Percentiles rank a stretch among this genome's conserved stretches.
phyloP scores from a whole-genome alignment of 352 stramenopile species.

The Phytophthora citrophthora region DNA sequence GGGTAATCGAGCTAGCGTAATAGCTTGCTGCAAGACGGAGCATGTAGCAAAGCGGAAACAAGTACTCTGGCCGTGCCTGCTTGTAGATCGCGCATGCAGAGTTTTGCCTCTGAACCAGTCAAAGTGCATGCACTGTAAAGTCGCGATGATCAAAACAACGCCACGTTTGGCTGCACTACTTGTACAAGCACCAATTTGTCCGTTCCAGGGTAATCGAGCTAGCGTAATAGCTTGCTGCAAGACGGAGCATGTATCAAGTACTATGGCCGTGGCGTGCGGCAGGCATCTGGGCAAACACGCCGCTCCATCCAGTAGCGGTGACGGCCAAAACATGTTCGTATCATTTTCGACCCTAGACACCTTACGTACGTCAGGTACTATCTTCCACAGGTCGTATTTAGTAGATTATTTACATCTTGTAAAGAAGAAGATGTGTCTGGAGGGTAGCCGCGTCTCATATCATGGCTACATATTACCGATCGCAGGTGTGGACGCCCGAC shows the following conservation, averaged over 20 bases:
- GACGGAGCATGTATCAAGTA: slow-evolving; percentile 32
- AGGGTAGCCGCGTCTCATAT: slow-evolving; percentile 19
- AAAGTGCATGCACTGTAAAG: background rate
- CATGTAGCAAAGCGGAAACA: too few species aligned
- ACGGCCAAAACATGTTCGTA: slow-evolving; percentile 28
- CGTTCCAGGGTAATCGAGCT: slow-evolving; percentile 12
- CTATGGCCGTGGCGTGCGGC: slow-evolving; percentile 7
- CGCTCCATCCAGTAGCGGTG: slow-evolving; percentile 25
- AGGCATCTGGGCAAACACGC: slow-evolving; percentile 22
- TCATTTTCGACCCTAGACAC: slow-evolving; percentile 20
- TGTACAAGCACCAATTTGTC: slow-evolving; percentile 5
- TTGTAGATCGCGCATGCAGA: slow-evolving; percentile 5
- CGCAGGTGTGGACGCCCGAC: slow-evolving; percentile 24
- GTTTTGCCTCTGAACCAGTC: background rate
- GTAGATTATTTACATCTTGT: background rate
- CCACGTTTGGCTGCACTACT: background rate
- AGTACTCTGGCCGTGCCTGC: slow-evolving; percentile 15
- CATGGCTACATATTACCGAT: slow-evolving; percentile 23
- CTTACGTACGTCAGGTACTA: background rate
- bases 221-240: slow-evolving; percentile 5
- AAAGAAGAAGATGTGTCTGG: background rate
- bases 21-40: slow-evolving; percentile 18
- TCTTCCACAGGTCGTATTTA: slow-evolving; percentile 19
- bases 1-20: background rate
- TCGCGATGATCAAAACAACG: background rate